These are phyloP conservation scores for Ogataea nakhonphanomensis DNA, from an alignment of 805 yeast genomes.

Conservation along the genomic window DNA sequence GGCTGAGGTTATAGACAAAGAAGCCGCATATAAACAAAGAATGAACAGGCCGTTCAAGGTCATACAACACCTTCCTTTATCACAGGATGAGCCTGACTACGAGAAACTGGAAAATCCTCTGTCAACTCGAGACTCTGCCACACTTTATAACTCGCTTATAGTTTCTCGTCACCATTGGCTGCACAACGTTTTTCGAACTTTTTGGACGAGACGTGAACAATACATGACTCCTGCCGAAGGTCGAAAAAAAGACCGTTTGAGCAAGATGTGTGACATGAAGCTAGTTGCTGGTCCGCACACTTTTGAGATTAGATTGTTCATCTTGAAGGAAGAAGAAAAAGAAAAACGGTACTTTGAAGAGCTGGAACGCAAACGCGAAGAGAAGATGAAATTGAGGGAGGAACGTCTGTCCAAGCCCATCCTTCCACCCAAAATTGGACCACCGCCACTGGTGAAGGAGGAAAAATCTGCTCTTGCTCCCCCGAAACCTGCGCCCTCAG, in stretches of 20 bases:
- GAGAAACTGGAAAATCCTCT: conserved; percentile 61
- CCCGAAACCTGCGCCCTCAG: neutral
- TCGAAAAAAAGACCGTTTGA: conserved; percentile 73
- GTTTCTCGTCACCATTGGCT: conserved; percentile 71
- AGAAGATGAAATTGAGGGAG: conserved; percentile 33
- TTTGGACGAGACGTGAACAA: conserved; percentile 57
- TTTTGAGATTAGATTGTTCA: conserved; percentile 72
- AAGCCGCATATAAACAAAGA: conserved; percentile 28
- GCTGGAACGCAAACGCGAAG: conserved; percentile 28
- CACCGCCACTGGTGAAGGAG: neutral
- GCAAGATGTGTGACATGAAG: conserved; percentile 75
- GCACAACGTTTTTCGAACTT: conserved; percentile 66
- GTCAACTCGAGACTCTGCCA: conserved; percentile 68
- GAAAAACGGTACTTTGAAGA: conserved; percentile 41
- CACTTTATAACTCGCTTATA: conserved; percentile 65
- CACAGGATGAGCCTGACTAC: conserved; percentile 61
- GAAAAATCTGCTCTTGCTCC: neutral
- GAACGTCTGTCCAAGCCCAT: conserved; percentile 24
- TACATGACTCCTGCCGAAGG: conserved; percentile 47
- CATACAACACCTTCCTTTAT: conserved; percentile 64
- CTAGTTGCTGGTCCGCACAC: conserved; percentile 79
- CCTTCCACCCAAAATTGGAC: neutral
- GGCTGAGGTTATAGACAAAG: conserved; percentile 30
- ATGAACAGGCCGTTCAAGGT: conserved; percentile 59
- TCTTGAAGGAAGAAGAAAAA: conserved; percentile 76